Percentiles rank a stretch among this genome's conserved stretches.
Conservation (phyloP, 2,329 filamentous ascomycete genomes). For the Colletotrichum aenigma region DNA sequence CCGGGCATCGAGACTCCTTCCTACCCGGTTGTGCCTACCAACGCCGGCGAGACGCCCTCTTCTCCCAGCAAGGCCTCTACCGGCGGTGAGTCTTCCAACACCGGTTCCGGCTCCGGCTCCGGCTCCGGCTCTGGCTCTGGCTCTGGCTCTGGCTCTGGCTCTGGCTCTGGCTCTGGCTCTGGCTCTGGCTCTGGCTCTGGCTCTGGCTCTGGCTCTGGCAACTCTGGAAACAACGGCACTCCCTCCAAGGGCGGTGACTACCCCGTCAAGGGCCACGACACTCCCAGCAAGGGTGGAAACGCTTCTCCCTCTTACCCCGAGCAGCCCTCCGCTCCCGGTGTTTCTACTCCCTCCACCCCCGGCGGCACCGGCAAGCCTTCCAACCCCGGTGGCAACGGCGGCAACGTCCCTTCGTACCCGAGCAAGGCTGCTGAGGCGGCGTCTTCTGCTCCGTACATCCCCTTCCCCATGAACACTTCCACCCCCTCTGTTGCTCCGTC, state of each 20-base stretch:
- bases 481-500: neutral
- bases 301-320: neutral
- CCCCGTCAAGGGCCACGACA: neutral
- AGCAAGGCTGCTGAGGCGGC: neutral
- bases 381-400: neutral
- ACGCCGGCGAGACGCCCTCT: neutral
- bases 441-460: neutral
- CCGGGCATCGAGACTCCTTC: neutral
- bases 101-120: too few species aligned
- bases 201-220: neutral
- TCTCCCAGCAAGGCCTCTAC: neutral
- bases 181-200: neutral
- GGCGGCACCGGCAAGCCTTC: neutral
- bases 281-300: neutral
- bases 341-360: neutral
- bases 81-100: neutral
- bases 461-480: constrained; percentile 10
- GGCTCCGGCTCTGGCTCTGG: neutral
- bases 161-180: neutral
- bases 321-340: neutral
- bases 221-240: neutral
- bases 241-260: neutral
- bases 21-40: neutral
- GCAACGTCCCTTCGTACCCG: constrained; percentile 2
- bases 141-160: neutral